Base-by-base conservation (phyloP, 116 monocot species). In the Iris pallida region DNA sequence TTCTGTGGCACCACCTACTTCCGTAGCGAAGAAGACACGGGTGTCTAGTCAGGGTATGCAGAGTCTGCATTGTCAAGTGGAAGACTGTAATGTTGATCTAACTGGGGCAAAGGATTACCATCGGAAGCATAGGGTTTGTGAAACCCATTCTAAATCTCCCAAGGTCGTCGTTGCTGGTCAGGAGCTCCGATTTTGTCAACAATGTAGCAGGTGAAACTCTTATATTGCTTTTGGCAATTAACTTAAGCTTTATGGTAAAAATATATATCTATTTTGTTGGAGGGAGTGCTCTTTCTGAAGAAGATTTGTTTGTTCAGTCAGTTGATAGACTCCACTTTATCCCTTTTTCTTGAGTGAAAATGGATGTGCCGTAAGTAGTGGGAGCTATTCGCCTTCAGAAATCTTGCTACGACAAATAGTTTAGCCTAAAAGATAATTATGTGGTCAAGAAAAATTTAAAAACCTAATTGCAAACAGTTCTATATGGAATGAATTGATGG, bases 101-200 rank as follows among this genome's bases (percentile, higher is more conserved):
- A 64, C 68, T 18, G 18, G 64, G n/a, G 83, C 86, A 7, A 93
- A 89, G 62, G 86, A 86, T 30, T 93, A 93, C 49, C 93, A 93
- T 60, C 83, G 93, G 19, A 93, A 93, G 78, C 93, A 89, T 64
- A 73, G 84, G 59, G 89, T 93, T 17, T 93, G 93, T 57, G 89
- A 84, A 66, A 77, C 8, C 20, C 93, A 93, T 71, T 83, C 89
- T 12, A 93, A 86, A 72, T 82, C 64, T 20, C 84, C 89, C 16
- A 86, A 66, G 68, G 93, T 93, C 12, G 44, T 84, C 47, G 81
- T 93, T 66, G 82, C 77, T 60, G 93, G 93, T 46, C 83, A 77
- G 45, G 93, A 86, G 73, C 79, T 86, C 18, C 89, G 93, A 1
- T 92, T 92, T 65, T 92, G 92, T 47, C 92, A 92, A 45, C 92